phyloP scores from a whole-genome alignment of 1,139 yeast genomes.

The Spathaspora sp. region DNA sequence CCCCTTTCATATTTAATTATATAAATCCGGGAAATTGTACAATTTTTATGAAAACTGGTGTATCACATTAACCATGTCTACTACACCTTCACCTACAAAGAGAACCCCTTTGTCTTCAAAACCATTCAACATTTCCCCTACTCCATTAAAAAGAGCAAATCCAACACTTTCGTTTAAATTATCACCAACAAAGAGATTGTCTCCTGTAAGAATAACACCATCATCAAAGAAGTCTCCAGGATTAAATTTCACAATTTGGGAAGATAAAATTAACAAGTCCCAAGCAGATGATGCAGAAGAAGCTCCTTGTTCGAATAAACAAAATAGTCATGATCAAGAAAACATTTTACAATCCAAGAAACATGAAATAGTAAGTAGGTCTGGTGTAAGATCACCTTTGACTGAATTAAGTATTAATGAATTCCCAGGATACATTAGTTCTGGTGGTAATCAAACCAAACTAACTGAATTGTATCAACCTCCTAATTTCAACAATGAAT shows the following conservation, averaged over 20 bases:
- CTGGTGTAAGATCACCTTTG: conserved; percentile 30
- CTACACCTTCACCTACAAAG: conserved; percentile 29
- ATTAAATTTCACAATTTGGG: conserved; percentile 36
- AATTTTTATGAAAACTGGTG: too few species aligned
- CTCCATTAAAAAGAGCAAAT: conserved; percentile 27
- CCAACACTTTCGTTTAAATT: conserved; percentile 11
- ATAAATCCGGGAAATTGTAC: background rate
- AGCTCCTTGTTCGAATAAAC: conserved; percentile 19
- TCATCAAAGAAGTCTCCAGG: conserved; percentile 18
- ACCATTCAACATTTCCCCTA: conserved; percentile 25
- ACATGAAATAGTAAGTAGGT: conserved; percentile 14
- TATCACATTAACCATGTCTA: conserved; percentile 19
- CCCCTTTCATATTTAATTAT: background rate
- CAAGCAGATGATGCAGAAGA: conserved; percentile 12
- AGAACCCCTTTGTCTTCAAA: conserved; percentile 36
- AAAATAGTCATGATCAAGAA: conserved; percentile 41
- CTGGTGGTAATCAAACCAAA: conserved; percentile 15
- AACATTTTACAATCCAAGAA: conserved; percentile 44
- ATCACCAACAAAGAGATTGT: conserved; percentile 9
- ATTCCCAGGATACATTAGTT: conserved; percentile 33
- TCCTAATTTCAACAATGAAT: conserved; percentile 30
- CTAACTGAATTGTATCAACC: conserved; percentile 37
- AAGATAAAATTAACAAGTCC: conserved; percentile 24
- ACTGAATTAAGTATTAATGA: conserved; percentile 31
- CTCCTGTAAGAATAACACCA: conserved; percentile 11